These are phyloP conservation scores for Coemansia interrupta DNA, from an alignment of 192 early-diverging fungal species.

Conservation along the genomic window DNA sequence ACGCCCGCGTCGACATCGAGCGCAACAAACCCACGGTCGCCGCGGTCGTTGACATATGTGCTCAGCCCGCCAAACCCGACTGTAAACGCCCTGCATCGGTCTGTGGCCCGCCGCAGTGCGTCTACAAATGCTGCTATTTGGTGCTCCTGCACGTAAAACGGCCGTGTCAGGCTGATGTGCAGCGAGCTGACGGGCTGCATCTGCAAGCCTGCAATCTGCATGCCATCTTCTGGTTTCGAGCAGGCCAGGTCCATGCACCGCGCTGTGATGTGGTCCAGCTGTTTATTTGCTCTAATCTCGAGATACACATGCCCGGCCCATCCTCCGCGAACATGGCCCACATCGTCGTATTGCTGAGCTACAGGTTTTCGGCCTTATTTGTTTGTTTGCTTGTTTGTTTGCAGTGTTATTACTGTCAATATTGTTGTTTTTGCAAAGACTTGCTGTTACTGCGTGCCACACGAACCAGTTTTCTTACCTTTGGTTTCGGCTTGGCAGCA, in stretches of 20 bases:
- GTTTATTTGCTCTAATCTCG: constrained; percentile 9
- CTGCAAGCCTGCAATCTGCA: not conserved
- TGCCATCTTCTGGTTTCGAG: constrained; percentile 10
- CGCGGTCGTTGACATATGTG: constrained; percentile 28
- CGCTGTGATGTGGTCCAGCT: constrained; percentile 11
- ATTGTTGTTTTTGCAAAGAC: not conserved
- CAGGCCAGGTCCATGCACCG: constrained; percentile 23
- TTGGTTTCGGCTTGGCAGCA: constrained; percentile 11
- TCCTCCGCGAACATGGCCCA: constrained; percentile 42
- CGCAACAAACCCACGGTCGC: constrained; percentile 37
- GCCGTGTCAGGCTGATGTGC: constrained; percentile 47
- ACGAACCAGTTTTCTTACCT: constrained; percentile 6
- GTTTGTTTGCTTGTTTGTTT: constrained; percentile 7
- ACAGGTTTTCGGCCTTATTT: constrained; percentile 8
- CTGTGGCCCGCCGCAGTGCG: constrained; percentile 17
- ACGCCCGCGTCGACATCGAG: constrained; percentile 27
- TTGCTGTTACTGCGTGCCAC: no score
- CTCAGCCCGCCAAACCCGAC: constrained; percentile 27
- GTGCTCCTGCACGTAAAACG: constrained; percentile 45
- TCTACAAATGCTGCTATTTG: constrained; percentile 36
- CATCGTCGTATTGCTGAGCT: constrained; percentile 2
- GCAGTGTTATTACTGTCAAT: not conserved
- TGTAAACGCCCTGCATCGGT: constrained; percentile 6
- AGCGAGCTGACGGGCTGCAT: constrained; percentile 11
- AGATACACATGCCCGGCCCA: constrained; percentile 43